Base-by-base conservation (phyloP, 768 basidiomycete species). In the Rhizopogon rudus region DNA sequence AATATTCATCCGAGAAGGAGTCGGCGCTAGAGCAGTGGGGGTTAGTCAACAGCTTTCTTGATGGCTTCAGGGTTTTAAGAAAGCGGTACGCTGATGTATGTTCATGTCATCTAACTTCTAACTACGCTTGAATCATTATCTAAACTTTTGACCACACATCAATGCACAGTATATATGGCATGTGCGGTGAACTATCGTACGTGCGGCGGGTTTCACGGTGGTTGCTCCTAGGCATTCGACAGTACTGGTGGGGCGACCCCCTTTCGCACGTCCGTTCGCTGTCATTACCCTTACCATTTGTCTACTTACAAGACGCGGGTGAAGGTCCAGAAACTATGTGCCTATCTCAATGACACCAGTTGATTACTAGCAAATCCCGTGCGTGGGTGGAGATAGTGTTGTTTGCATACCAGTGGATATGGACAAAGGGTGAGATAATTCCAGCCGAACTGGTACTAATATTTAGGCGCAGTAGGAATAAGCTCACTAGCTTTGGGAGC, bases 201-300 rank as follows among this genome's bases (percentile, higher is more conserved):
- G 25, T 5, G 72, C 73, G 4, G 74, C 83, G 9, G 72, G 71
- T 4, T 93, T 96, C 63, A 87, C 91, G 0, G 88, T 96, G 31
- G 96, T 88, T 67, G 86, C 91, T 6, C 78, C 88, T 35, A 84
- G 85, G 0, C 84, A 84, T 58, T 93, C 91, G 5, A 94, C 91
- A 0, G 25, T 25, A 25, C 3, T 25, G 4, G 76, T 96, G 10
- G 94, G 94, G 17, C 91, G 93, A 71, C 81, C 83, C 6, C 82
- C 90, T 6, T 94, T 90, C 67, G 88, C 90, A 2, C 83, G 93
- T 4, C 86, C 90, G 0, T 86, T 90, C 1, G 83, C 82, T 44
- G 73, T 93, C 58, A 85, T 89, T 2, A 80, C 91, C 0, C 79
- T 88, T 40, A 52, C 62, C n/a, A 78, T 87, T 16, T 68, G 67